These are phyloP conservation scores for Didymella sp. DNA, from an alignment of 2,329 filamentous ascomycete genomes.

Conservation along the genomic window DNA sequence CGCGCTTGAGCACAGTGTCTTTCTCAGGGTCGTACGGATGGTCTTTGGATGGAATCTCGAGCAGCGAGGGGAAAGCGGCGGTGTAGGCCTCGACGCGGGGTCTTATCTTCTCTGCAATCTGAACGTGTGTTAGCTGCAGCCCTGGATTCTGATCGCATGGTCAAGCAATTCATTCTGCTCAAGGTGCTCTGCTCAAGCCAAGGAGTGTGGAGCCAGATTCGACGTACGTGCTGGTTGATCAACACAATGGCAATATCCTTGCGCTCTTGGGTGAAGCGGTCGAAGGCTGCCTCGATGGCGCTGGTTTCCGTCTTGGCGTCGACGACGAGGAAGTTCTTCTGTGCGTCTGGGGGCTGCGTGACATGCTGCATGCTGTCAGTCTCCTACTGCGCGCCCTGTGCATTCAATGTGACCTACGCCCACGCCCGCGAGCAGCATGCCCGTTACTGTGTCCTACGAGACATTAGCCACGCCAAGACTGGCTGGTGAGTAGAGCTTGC, in stretches of 20 bases:
- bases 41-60: conserved; percentile 98
- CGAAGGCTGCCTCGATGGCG: conserved; percentile 88
- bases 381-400: not conserved
- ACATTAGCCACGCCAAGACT: conserved; percentile 21
- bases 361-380: conserved; percentile 72
- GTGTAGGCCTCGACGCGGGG: conserved; percentile 89
- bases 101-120: conserved; percentile 95
- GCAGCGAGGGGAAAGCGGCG: conserved; percentile 91
- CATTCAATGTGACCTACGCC: conserved; percentile 68
- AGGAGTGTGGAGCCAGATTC: no score
- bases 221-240: conserved; percentile 92
- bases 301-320: conserved; percentile 90
- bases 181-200: no score
- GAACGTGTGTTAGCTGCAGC: conserved; percentile 24
- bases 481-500: conserved; percentile 45
- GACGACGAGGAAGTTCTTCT: conserved; percentile 98
- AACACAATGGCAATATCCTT: conserved; percentile 97
- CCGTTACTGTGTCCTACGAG: conserved; percentile 88
- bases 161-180: no score
- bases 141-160: no score
- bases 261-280: conserved; percentile 83
- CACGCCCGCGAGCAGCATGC: conserved; percentile 91
- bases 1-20: conserved; percentile 92
- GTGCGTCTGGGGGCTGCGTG: conserved; percentile 82
- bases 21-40: conserved; percentile 99